Evolutionary conservation across 352 stramenopile species (phyloP).

Genomic region (Globisporangium recalcitrans): DNA sequence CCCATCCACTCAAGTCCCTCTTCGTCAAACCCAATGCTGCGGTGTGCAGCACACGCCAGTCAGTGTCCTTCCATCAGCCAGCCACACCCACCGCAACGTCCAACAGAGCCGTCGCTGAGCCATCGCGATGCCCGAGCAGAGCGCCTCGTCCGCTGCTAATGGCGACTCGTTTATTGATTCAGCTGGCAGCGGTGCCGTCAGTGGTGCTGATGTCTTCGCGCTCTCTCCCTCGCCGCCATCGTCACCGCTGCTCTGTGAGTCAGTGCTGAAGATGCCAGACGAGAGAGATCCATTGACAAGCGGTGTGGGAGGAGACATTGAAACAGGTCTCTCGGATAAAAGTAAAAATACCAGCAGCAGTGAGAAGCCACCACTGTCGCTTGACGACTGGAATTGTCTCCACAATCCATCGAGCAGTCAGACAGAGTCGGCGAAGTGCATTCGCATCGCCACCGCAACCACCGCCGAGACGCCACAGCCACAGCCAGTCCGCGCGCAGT

Average conservation of each 20-base stretch:
- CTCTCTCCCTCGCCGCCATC: not conserved
- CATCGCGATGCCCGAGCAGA: not conserved
- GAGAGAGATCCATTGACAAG: not conserved
- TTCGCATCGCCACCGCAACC: not conserved
- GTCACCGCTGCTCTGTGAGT: not conserved
- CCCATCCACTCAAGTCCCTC: not conserved
- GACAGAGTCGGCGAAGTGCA: not conserved
- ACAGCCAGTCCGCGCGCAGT: not conserved
- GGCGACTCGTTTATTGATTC: not conserved
- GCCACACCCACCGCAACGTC: not conserved
- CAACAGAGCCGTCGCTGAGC: not conserved
- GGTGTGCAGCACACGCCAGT: not conserved
- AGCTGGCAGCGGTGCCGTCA: not conserved
- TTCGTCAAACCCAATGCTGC: not conserved
- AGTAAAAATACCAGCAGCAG: not conserved
- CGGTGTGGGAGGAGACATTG: not conserved
- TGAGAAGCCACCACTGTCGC: not conserved
- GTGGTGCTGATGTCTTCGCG: not conserved
- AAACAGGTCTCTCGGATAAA: too few relatives aligned
- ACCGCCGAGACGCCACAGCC: not conserved
- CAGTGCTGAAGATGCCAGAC: not conserved
- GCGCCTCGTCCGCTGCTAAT: not conserved
- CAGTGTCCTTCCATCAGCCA: not conserved
- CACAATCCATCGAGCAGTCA: not conserved
- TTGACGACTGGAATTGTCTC: not conserved